Evolutionary conservation across 495 filamentous ascomycete species (phyloP).

Genomic region (Aspergillus panamensis): DNA sequence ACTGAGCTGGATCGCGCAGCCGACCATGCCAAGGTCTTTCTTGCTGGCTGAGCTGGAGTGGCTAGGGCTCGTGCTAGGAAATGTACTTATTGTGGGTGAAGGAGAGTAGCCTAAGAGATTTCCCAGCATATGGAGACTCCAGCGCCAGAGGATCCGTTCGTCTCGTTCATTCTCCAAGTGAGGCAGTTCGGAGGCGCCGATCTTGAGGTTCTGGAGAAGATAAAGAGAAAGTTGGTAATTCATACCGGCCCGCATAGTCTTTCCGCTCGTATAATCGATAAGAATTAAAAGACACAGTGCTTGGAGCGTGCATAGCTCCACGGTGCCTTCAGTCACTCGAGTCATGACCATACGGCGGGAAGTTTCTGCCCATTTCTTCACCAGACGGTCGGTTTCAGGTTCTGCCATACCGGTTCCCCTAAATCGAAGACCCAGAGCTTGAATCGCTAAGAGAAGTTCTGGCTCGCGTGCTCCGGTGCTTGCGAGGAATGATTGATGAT

Average conservation of each 20-base stretch:
- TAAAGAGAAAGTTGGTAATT: conserved; percentile 1
- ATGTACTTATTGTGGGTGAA: not conserved
- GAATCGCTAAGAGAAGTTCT: conserved; percentile 11
- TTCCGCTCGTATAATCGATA: conserved; percentile 5
- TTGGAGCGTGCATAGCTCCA: conserved; percentile 8
- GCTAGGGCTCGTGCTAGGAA: not conserved
- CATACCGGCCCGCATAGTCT: conserved; percentile 1
- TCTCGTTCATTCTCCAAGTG: conserved; percentile 9
- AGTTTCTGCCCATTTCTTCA: conserved; percentile 6
- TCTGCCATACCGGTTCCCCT: conserved; percentile 3
- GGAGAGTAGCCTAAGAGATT: conserved; percentile 7
- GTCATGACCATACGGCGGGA: conserved; percentile 6
- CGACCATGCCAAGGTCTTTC: conserved; percentile 4
- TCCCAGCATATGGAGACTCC: conserved; percentile 14
- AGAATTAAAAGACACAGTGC: conserved; percentile 6
- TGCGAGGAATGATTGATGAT: not conserved
- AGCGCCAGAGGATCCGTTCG: conserved; percentile 5
- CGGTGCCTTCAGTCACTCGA: conserved; percentile 1
- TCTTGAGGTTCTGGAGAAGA: not conserved
- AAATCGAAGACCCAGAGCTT: conserved; percentile 12
- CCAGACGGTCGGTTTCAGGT: not conserved
- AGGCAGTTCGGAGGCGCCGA: not conserved
- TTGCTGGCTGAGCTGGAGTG: not conserved
- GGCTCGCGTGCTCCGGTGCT: not conserved
- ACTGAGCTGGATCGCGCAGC: conserved; percentile 9